These are phyloP conservation scores for Sanghuangporus weigelae DNA, from an alignment of 1,284 basidiomycete genomes.

Conservation along the genomic window DNA sequence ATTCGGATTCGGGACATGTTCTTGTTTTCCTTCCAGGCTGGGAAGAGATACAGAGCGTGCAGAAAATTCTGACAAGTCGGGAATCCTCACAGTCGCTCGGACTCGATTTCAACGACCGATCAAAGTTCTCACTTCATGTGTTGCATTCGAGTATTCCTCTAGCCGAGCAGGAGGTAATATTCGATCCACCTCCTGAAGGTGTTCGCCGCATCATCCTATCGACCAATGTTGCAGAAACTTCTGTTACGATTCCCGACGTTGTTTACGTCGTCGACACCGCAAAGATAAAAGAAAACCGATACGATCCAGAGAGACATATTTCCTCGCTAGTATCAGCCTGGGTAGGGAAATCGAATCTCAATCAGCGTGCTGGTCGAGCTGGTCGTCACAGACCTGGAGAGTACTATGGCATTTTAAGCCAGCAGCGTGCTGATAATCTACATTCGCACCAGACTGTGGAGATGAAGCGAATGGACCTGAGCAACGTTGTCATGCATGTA, in stretches of 20 bases:
- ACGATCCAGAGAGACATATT: constrained; percentile 86
- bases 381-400: constrained; percentile 90
- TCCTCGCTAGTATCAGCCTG: constrained; percentile 85
- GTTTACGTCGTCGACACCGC: constrained; percentile 92
- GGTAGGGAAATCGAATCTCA: constrained; percentile 91
- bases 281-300: constrained; percentile 90
- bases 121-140: constrained; percentile 75
- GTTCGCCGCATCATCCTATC: constrained; percentile 87
- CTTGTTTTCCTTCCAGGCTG: constrained; percentile 90
- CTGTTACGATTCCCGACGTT: constrained; percentile 94
- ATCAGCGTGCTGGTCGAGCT: constrained; percentile 91
- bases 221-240: constrained; percentile 97
- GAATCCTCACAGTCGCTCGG: constrained; percentile 51
- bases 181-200: constrained; percentile 73
- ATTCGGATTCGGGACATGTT: constrained; percentile 82
- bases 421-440: constrained; percentile 57
- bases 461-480: constrained; percentile 92
- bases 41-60: constrained; percentile 88
- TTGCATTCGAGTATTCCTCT: constrained; percentile 91
- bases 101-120: constrained; percentile 55
- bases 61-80: constrained; percentile 49
- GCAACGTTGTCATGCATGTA: constrained; percentile 93
- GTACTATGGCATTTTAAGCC: constrained; percentile 84
- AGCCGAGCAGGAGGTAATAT: constrained; percentile 87
- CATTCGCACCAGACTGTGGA: constrained; percentile 88